Evolutionary conservation across 179 eudicot genomes (phyloP), one percentile per base, ranked within the genome.

Genomic region (Spergularia azorica): DNA sequence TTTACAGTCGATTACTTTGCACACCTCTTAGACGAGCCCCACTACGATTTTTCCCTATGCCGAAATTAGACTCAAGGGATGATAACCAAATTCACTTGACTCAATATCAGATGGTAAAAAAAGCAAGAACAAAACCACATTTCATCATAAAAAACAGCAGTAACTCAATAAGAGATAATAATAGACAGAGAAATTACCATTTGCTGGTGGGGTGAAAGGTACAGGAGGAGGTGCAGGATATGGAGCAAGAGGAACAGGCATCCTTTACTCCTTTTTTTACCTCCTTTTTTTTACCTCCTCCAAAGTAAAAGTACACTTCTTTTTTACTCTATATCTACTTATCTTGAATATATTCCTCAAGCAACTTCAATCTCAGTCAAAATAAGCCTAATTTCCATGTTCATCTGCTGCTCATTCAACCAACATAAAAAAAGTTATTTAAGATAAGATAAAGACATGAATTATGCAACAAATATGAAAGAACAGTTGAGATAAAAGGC

Each of bases 181-280:
- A 70, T 13, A 17, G n/a, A 8, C 16, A 21, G 68, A 67, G 48
- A 41, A 52, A 55, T 59, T 89, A 92, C 97, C 97, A 82, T 89
- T 90, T 58, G 90, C 86, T 73, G 96, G 95, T 60, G 89, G 87
- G 9, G 90, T 84, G 71, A 83, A 84, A 68, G 95, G 84, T 57
- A 82, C 84, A 12, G 95, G 87, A 77, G 93, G 89, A 71, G 74
- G 74, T 55, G 74, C 80, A 59, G 97, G 97, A 88, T 90, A 92
- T 12, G 97, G 95, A 79, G 95, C 97, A 79, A 92, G 92, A 83
- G 97, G 97, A 71, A 92, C 93, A 63, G 97, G 93, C 97, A 92
- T 92, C 82, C 86, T 79, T 77, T 16, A 77, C 76, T 80, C 80
- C 64, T 74, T 16, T 48, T 72, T 36, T 26, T 26, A 26, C 78